These are phyloP conservation scores for Remersonia thermophila DNA, from an alignment of 2,329 filamentous ascomycete genomes.

Conservation along the genomic window DNA sequence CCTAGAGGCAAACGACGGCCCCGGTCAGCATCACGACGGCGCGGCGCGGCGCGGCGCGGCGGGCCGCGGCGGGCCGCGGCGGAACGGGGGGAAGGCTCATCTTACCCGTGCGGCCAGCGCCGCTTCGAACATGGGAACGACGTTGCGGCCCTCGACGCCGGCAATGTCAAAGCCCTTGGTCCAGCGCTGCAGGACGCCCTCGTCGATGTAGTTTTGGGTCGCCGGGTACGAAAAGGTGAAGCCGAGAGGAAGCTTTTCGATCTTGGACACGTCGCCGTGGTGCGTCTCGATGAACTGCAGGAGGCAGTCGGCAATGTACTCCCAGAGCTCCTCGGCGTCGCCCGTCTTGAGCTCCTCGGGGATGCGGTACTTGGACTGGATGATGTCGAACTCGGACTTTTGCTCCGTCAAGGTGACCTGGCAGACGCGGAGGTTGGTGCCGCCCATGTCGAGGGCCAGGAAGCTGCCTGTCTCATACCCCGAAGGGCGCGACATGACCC, in stretches of 20 bases:
- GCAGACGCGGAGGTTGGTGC: constrained; percentile 90
- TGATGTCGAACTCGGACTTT: constrained; percentile 85
- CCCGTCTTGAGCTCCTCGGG: constrained; percentile 85
- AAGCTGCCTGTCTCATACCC: constrained; percentile 80
- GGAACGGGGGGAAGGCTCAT: too few relatives aligned
- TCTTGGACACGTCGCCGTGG: constrained; percentile 51
- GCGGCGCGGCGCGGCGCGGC: too few relatives aligned
- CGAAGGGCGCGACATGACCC: constrained; percentile 83
- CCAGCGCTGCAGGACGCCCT: constrained; percentile 87
- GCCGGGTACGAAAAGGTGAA: constrained; percentile 97
- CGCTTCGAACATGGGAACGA: constrained; percentile 76
- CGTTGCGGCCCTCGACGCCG: constrained; percentile 80
- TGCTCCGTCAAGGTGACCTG: constrained; percentile 80
- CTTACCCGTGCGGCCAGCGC: constrained; percentile 58
- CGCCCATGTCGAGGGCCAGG: constrained; percentile 88
- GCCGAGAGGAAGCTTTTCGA: constrained; percentile 63
- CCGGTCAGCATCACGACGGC: too few relatives aligned
- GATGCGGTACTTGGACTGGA: constrained; percentile 92
- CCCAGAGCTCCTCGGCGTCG: constrained; percentile 76
- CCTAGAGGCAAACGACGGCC: constrained; percentile 36
- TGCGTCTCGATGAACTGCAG: constrained; percentile 83
- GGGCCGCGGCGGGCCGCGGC: too few relatives aligned
- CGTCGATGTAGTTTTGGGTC: constrained; percentile 84
- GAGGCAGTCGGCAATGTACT: constrained; percentile 86
- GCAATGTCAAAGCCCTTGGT: constrained; percentile 95